These are phyloP conservation scores for Dactylonectria estremocensis DNA, from an alignment of 2,329 filamentous ascomycete genomes.

Conservation along the genomic window DNA sequence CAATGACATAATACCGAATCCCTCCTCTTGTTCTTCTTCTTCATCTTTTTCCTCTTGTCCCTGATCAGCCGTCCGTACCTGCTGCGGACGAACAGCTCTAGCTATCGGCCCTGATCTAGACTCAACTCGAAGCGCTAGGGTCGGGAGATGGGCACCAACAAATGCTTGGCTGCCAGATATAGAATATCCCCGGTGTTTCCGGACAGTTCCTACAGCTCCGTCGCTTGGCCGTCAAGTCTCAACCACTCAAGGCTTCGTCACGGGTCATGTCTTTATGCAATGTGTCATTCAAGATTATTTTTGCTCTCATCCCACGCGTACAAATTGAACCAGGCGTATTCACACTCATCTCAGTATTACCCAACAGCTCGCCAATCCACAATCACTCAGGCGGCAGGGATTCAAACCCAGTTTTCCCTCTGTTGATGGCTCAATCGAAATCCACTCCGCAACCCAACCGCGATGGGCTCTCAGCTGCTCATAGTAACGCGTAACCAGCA, in stretches of 20 bases:
- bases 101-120: too few species aligned
- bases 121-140: too few species aligned
- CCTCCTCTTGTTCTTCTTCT: too few species aligned
- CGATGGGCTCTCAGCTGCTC: neutral
- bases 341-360: neutral
- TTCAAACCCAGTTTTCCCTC: neutral
- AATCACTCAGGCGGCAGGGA: conserved; percentile 1
- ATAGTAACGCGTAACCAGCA: neutral
- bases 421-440: neutral
- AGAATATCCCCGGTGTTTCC: neutral
- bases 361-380: neutral
- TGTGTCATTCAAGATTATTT: neutral
- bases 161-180: too few species aligned
- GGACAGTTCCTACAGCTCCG: neutral
- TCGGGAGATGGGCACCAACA: too few species aligned
- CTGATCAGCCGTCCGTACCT: too few species aligned
- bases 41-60: too few species aligned
- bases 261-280: neutral
- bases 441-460: neutral
- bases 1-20: neutral
- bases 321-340: neutral
- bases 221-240: neutral
- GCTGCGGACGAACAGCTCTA: too few species aligned
- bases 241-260: neutral
- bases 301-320: neutral